Conservation (phyloP, 139 green algal genomes). For the Mychonastes homosphaera region DNA sequence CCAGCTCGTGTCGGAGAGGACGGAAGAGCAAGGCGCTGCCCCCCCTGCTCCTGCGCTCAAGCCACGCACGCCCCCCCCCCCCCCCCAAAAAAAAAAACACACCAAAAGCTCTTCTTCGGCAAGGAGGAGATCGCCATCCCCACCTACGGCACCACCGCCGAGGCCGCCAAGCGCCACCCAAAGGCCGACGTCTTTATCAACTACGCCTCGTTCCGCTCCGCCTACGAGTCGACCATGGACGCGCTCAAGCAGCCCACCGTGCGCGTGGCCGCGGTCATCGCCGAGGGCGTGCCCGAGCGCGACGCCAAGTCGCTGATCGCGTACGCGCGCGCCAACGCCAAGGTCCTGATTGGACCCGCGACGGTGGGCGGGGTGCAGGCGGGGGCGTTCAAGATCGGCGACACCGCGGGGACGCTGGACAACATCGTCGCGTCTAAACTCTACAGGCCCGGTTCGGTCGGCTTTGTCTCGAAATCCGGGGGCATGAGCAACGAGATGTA, state of each 20-base stretch:
- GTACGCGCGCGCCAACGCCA: slow-evolving; percentile 67
- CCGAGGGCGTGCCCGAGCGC: slow-evolving; percentile 84
- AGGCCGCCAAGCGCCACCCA: slow-evolving; percentile 59
- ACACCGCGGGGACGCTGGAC: slow-evolving; percentile 88
- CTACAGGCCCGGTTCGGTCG: slow-evolving; percentile 78
- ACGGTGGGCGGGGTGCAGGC: slow-evolving; percentile 87
- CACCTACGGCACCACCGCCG: slow-evolving; percentile 56
- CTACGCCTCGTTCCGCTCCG: slow-evolving; percentile 83
- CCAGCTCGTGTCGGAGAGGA: no score
- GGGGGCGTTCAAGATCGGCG: slow-evolving; percentile 89
- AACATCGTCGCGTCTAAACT: slow-evolving; percentile 94
- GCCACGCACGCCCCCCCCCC: no score
- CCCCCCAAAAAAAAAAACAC: no score
- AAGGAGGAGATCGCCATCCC: slow-evolving; percentile 79
- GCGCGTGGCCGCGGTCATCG: slow-evolving; percentile 80
- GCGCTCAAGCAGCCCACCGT: slow-evolving; percentile 77
- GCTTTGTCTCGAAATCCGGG: slow-evolving; percentile 86
- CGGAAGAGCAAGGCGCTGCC: no score
- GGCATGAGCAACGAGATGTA: slow-evolving; percentile 97
- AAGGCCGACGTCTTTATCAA: slow-evolving; percentile 91
- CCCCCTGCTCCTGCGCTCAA: no score
- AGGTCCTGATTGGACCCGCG: slow-evolving; percentile 85
- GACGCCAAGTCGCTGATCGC: slow-evolving; percentile 85
- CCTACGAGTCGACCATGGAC: slow-evolving; percentile 77
- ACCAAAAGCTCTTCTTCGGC: slow-evolving; percentile 93